Conservation (phyloP, 495 filamentous ascomycete species). For the Talaromyces nanjingensis region DNA sequence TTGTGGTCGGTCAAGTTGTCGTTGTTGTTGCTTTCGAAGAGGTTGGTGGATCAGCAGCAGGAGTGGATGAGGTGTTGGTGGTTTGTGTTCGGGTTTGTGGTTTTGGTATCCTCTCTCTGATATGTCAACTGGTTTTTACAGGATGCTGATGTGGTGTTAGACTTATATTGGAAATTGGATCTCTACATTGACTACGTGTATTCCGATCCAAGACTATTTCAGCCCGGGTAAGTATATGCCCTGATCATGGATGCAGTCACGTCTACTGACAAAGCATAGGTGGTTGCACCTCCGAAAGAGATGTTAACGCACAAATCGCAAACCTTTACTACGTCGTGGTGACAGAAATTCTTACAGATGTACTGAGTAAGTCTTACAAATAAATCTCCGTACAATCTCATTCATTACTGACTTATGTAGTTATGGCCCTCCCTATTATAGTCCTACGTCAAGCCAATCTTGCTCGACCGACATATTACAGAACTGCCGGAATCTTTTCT, state of each 20-base stretch:
- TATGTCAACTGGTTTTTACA: background rate
- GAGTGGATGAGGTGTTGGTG: slow-evolving; percentile 28
- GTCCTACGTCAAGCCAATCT: background rate
- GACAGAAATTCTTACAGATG: slow-evolving; percentile 35
- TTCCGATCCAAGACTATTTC: slow-evolving; percentile 30
- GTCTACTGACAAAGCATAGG: slow-evolving; percentile 13
- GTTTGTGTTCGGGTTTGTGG: slow-evolving; percentile 25
- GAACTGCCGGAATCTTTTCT: slow-evolving; percentile 40
- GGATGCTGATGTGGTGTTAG: slow-evolving; percentile 7
- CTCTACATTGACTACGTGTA: slow-evolving; percentile 28
- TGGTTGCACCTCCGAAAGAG: slow-evolving; percentile 21
- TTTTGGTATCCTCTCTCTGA: slow-evolving; percentile 15
- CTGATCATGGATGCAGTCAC: background rate
- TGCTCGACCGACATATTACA: background rate
- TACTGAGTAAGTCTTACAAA: slow-evolving; percentile 15
- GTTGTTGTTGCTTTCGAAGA: slow-evolving; percentile 35
- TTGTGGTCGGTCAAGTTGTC: slow-evolving; percentile 42
- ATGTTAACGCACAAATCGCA: slow-evolving; percentile 25
- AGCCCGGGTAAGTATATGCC: slow-evolving; percentile 17
- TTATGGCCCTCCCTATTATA: slow-evolving; percentile 6
- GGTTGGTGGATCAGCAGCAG: slow-evolving; percentile 25
- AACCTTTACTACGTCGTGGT: slow-evolving; percentile 35
- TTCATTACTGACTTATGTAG: background rate
- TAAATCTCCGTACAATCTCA: background rate
- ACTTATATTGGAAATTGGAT: slow-evolving; percentile 27